Base-by-base conservation (phyloP, 495 filamentous ascomycete genomes). In the Glarea lozoyensis region DNA sequence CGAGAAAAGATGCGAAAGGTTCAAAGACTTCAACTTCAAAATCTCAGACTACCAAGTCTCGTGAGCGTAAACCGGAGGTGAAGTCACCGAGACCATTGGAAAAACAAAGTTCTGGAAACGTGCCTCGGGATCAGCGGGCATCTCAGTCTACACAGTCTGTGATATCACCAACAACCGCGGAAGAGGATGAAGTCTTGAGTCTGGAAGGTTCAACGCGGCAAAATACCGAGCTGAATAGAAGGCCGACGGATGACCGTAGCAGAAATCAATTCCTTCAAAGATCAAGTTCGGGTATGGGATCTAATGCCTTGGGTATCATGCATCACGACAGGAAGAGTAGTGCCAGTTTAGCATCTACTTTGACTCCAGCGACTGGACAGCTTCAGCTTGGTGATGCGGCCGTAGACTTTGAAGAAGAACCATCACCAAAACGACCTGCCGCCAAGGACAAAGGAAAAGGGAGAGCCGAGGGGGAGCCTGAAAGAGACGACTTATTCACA, bases 371-470 rank as follows among this genome's bases (percentile, higher is more conserved):
- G 11, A 53, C 42, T 23, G 55, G 48, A 12, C 43, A 57, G 16
- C 11, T 54, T 13, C 33, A 40, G n/a, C 11, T 46, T 6, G 43
- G 30, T 1, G 40, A 48, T 27, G 10, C 13, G 6, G 6, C n/a
- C 3, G 7, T 20, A 3, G 11, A 15, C 19, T 19, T 15, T 24
- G 16, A 16, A n/a, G 29, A 38, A 13, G 29, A 21, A 12, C 25
- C 43, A 9, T n/a, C 23, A 12, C 29, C 39, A 6, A 44, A 22
- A 23, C 20, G 10, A 6, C 24, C 47, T 10, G 10, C 32, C n/a
- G 18, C 39, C 6, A 48, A 22, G 17, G n/a, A 49, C n/a, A 54
- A 54, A 25, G 48, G 48, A 13, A 58, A 58, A 42, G 42, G 45
- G 11, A 22, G 49, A 34, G 38, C 39, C 23, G 15, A 21, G 27